Evolutionary conservation across 164 flowering plant species (phyloP).

Genomic region (Liriodendron chinense): DNA sequence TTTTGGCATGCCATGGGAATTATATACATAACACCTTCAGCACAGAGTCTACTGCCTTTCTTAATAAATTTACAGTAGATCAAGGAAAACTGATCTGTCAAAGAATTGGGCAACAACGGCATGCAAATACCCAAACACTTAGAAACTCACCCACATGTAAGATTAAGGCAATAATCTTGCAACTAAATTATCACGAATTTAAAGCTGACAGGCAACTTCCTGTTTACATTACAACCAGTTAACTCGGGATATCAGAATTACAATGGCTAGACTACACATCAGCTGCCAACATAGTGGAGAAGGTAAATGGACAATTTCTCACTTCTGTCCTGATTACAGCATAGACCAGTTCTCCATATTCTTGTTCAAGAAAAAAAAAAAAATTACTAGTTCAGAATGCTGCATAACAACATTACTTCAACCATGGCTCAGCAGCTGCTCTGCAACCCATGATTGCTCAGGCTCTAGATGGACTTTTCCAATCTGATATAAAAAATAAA

Average conservation of each 20-base stretch:
- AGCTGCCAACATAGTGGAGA: neutral
- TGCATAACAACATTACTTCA: constrained; percentile 11
- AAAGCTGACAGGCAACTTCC: neutral
- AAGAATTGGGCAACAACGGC: neutral
- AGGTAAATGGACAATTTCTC: neutral
- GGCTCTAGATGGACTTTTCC: constrained; percentile 26
- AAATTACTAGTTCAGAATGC: neutral
- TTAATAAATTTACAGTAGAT: neutral
- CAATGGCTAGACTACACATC: neutral
- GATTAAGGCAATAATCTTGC: neutral
- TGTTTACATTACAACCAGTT: neutral
- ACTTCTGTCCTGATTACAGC: neutral
- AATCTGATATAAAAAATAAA: constrained; percentile 16
- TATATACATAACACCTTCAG: too few species aligned
- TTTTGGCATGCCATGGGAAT: too few species aligned
- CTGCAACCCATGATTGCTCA: constrained; percentile 34
- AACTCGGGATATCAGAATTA: neutral
- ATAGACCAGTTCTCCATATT: neutral
- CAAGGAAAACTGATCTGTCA: neutral
- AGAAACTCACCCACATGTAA: neutral
- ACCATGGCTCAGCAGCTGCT: constrained; percentile 27
- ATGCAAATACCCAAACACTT: neutral
- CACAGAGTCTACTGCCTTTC: too few species aligned
- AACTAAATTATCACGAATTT: neutral
- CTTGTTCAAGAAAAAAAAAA: neutral